These are phyloP conservation scores for Penicillium sp. DNA, from an alignment of 2,329 filamentous ascomycete genomes.

Conservation along the genomic window DNA sequence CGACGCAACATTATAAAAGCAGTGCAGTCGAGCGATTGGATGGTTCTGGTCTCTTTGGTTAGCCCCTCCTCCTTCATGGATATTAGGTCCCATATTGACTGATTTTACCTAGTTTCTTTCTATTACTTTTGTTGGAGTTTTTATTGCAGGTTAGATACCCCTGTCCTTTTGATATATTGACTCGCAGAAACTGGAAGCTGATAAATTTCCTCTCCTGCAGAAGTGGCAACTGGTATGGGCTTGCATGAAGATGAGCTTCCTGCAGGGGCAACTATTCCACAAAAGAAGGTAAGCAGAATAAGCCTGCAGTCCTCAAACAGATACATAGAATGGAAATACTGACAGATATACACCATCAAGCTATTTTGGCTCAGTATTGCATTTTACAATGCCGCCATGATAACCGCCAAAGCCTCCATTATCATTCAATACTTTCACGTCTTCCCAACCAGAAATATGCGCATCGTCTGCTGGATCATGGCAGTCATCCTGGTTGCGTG, in stretches of 20 bases:
- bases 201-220: constrained; percentile 10
- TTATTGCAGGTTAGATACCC: constrained; percentile 20
- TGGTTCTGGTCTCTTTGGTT: constrained; percentile 33
- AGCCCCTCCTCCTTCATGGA: not conserved
- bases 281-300: constrained; percentile 28
- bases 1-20: constrained; percentile 26
- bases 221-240: constrained; percentile 33
- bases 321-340: not conserved
- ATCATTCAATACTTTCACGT: constrained; percentile 49
- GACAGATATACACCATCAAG: constrained; percentile 15
- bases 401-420: constrained; percentile 46
- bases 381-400: constrained; percentile 35
- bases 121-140: constrained; percentile 32
- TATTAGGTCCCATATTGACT: not conserved
- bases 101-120: constrained; percentile 24
- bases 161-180: not conserved
- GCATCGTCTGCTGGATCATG: constrained; percentile 35
- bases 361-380: constrained; percentile 37
- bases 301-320: not conserved
- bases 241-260: constrained; percentile 31
- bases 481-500: constrained; percentile 32
- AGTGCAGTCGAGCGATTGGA: constrained; percentile 36
- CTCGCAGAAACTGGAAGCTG: not conserved
- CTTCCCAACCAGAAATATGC: constrained; percentile 34
- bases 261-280: constrained; percentile 23